Evolutionary conservation across 352 stramenopile genomes (phyloP), one percentile per base, ranked within the genome.

Genomic region (Phytophthora syringae): DNA sequence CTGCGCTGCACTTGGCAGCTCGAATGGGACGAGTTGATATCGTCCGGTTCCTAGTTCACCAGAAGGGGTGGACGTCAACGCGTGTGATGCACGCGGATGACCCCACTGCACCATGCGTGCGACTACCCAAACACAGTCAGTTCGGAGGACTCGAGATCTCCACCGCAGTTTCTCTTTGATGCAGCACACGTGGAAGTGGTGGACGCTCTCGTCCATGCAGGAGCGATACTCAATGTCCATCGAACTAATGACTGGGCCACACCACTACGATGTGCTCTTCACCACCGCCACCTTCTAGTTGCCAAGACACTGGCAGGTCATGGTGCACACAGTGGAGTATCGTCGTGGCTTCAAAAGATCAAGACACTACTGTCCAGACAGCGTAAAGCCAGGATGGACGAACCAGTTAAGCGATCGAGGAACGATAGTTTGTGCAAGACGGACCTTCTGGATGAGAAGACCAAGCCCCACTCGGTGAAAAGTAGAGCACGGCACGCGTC

Each of bases 1-100:
- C 77, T 10, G 48, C 60, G 3, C 42, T 84, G 22, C 69, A 84
- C 32, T 60, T 82, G 49, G 74, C 79, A 6, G 77, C 60, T 4
- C 57, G 60, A 10, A 60, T 60, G 25, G 72, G 75, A 7, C 63
- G 72, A 44, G 49, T 60, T 3, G 51, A 73, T 7, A 42, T 75
- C 11, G 61, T 70, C 13, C 68, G 67, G 15, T 68, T 83, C 15
- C 21, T 83, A 11, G 49, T 58, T 30, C 64, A 49, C 4, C 45
- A 47, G 9, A n/a, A n/a, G 62, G 72, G 9, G 72, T 77, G 7
- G 56, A 73, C 9, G 62, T 76, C 10, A 60, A 74, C 22, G 52
- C 57, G 0, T 56, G 56, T 0, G 77, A 82, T n/a, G 45, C 54
- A 0, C 53, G 55, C 75, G 75, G 22, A 80, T 82, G 66, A 84